Percentiles rank a stretch among this genome's conserved stretches.
Conservation (phyloP, 2,329 filamentous ascomycete species). For the Cadophora gregata region DNA sequence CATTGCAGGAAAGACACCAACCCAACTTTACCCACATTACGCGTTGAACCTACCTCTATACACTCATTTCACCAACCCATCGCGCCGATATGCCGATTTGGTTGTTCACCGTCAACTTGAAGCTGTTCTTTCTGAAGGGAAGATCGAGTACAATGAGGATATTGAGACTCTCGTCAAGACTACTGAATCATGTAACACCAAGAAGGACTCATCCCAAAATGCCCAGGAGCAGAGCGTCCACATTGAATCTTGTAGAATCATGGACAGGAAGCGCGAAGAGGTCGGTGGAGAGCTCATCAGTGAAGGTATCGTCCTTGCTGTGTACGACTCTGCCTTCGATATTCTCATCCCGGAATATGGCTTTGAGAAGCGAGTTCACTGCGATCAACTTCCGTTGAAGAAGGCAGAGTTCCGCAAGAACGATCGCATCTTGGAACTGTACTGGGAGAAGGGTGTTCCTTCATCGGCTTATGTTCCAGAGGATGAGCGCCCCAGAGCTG, state of each 20-base stretch:
- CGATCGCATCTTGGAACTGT: conserved; percentile 90
- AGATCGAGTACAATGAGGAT: conserved; percentile 87
- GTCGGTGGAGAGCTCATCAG: conserved; percentile 90
- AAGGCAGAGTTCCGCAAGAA: conserved; percentile 99
- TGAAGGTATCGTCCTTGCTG: conserved; percentile 94
- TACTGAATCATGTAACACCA: conserved; percentile 94
- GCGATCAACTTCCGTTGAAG: conserved; percentile 95
- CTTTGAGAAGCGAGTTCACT: conserved; percentile 99
- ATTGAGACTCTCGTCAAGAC: conserved; percentile 88
- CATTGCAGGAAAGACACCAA: conserved; percentile 78
- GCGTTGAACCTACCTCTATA: conserved; percentile 91
- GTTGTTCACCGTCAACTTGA: conserved; percentile 96
- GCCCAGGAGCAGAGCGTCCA: conserved; percentile 99
- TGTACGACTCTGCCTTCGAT: conserved; percentile 98
- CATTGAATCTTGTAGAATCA: conserved; percentile 93
- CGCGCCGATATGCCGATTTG: conserved; percentile 92
- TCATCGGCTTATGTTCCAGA: conserved; percentile 96
- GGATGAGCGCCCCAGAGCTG: conserved; percentile 90
- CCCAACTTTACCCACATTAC: conserved; percentile 85
- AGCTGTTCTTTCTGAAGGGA: conserved; percentile 79
- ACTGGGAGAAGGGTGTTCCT: conserved; percentile 99
- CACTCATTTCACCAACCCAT: conserved; percentile 97
- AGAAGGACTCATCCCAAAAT: conserved; percentile 97
- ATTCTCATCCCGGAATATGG: conserved; percentile 97
- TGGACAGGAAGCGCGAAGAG: conserved; percentile 90